Evolutionary conservation across 2,329 filamentous ascomycete genomes (phyloP), one percentile per base, ranked within the genome.

Genomic region (Dactylonectria estremocensis): DNA sequence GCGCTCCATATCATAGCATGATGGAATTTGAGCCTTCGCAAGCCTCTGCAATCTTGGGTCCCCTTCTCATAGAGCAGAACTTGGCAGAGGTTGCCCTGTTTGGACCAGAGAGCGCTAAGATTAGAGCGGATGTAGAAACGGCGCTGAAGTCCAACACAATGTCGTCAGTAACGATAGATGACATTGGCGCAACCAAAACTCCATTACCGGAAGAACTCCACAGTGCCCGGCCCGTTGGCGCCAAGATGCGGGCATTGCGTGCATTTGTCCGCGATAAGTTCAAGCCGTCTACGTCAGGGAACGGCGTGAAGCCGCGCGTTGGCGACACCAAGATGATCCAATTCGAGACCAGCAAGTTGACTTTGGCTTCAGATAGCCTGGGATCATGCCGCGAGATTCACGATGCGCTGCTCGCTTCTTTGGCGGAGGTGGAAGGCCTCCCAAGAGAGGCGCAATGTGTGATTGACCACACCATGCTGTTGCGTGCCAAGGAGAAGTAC

Each of bases 401-500:
- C 70, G 89, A 91, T 70, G 82, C 83, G 50, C 77, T 90, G 20
- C 80, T 90, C 1, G 78, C 78, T 9, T 82, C 83, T 1, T 82
- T 86, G 13, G 76, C 83, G 28, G 81, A 84, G 48, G 82, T 82
- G 2, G 81, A 80, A 45, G 84, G 83, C 1, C 81, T 89, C 5
- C 84, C 88, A 0, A 82, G 81, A 46, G 83, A 87, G 66, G 87
- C 86, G 1, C 87, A 89, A 59, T 81, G 80, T 14, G 77, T 88
- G 8, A 75, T 90, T 13, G 87, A 91, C 67, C 87, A 91, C 68
- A 78, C 84, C 4, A 90, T 90, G 84, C 80, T 91, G 10, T 79
- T 89, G 43, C 87, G 90, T 16, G 88, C 89, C 8, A 88, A 87
- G 69, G 88, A 90, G 72, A 87, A 84, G 61, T 92, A 92, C 69